phyloP scores from a whole-genome alignment of 768 basidiomycete genomes.

The Dictyophora rubrovolvata region DNA sequence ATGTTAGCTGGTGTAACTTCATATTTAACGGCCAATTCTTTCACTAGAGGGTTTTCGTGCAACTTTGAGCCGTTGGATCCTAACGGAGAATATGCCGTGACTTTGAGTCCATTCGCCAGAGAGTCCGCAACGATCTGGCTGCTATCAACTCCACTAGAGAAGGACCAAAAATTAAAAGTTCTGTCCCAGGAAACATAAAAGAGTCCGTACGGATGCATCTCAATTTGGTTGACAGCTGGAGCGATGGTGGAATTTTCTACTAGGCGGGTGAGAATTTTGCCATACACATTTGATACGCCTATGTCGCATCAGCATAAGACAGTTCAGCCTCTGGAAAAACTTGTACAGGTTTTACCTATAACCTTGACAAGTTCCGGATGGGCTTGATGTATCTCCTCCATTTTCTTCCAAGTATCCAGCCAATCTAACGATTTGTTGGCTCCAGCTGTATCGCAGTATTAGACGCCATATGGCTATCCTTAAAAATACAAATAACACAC shows the following conservation, averaged over 20 bases:
- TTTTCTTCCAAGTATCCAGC: slow-evolving; percentile 74
- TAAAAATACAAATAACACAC: neutral
- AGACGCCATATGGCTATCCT: too few species aligned
- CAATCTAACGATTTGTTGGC: slow-evolving; percentile 59
- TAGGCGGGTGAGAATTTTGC: slow-evolving; percentile 54
- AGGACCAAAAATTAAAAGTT: neutral
- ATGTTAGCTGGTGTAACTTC: slow-evolving; percentile 51
- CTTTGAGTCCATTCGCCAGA: slow-evolving; percentile 56
- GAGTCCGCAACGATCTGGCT: slow-evolving; percentile 62
- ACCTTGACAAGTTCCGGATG: slow-evolving; percentile 55
- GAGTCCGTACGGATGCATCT: slow-evolving; percentile 60
- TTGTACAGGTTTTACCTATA: slow-evolving; percentile 44
- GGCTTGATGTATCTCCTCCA: slow-evolving; percentile 59
- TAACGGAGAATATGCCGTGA: slow-evolving; percentile 63
- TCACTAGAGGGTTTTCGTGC: slow-evolving; percentile 47
- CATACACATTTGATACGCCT: slow-evolving; percentile 78
- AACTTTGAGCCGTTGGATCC: slow-evolving; percentile 65
- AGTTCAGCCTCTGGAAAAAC: neutral
- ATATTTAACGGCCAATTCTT: slow-evolving; percentile 53
- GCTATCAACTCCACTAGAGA: slow-evolving; percentile 30
- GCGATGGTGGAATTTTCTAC: slow-evolving; percentile 59
- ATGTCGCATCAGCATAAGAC: slow-evolving; percentile 18
- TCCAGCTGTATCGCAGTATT: slow-evolving; percentile 39
- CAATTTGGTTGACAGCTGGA: slow-evolving; percentile 74
- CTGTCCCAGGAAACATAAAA: slow-evolving; percentile 42